Base-by-base conservation (phyloP, 2,329 filamentous ascomycete species). In the Calonectria ilicicola region DNA sequence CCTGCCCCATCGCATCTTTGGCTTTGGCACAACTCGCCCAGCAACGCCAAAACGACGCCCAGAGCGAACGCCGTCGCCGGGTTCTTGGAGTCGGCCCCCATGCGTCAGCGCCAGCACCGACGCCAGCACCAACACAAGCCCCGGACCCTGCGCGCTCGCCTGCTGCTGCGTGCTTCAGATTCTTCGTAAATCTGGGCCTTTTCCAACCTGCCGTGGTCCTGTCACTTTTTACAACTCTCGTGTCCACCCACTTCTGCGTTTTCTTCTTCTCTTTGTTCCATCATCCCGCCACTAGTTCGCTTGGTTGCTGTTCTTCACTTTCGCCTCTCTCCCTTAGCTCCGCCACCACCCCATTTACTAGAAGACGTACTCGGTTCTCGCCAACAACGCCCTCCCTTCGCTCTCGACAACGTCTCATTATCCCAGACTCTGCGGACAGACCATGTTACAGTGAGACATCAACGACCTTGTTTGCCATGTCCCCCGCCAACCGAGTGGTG, bases 401-500 rank as follows among this genome's bases (percentile, higher is more conserved):
- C 66, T 21, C 66, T 64, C 69, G 23, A 66, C 72, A 66, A 49
- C 64, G 47, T 35, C 21, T 70, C 70, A 47, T 62, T 62, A 64
- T 53, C 58, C 53, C 53, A 69, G 66, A 64, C 66, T 44, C 60
- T 64, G 40, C 66, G 38, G 32, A 53, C 53, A 35, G 60, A 77
- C 60, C 67, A 79, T 79, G 77, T 74, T 79, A 68, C 74, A 69
- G 70, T 76, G 74, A 77, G 74, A 75, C 70, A 68, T 62, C 72
- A 73, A 75, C 70, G 64, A 71, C 40, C n/a, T 76, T 65, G 53
- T 66, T 26, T 38, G 60, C 63, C 62, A 79, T 82, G 79, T 80
- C 80, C 69, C 75, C 74, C 66, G 69, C 72, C 76, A 72, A 80
- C 74, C 76, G 80, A 58, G 82, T 85, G 77, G 78, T 82, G 65